These are phyloP conservation scores for Alternaria sp. DNA, from an alignment of 2,329 filamentous ascomycete species.

Conservation along the genomic window DNA sequence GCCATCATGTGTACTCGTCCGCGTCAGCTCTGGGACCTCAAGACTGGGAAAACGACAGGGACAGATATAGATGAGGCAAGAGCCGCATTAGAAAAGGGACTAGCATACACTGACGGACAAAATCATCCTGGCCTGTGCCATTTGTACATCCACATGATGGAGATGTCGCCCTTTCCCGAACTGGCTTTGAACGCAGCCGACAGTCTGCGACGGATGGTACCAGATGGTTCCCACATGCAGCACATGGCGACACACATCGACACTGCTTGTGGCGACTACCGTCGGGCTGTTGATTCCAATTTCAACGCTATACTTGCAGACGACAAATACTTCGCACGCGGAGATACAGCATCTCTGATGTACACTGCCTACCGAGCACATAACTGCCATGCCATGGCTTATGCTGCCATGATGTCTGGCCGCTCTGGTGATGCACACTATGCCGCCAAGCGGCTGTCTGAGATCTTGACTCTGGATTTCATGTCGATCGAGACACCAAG, in stretches of 20 bases:
- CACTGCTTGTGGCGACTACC: conserved; percentile 11
- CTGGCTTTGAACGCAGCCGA: conserved; percentile 6
- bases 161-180: conserved; percentile 12
- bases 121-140: conserved; percentile 11
- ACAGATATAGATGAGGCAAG: conserved; percentile 2
- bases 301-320: conserved; percentile 3
- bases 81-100: background rate
- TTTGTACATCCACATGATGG: conserved; percentile 19
- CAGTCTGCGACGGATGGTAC: conserved; percentile 9
- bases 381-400: conserved; percentile 13
- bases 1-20: conserved; percentile 69
- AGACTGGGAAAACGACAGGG: conserved; percentile 60
- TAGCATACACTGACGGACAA: background rate
- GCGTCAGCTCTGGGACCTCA: conserved; percentile 68
- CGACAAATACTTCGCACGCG: conserved; percentile 1
- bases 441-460: conserved; percentile 1
- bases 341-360: background rate
- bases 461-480: conserved; percentile 6
- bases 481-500: conserved; percentile 11
- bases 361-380: conserved; percentile 15
- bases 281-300: conserved; percentile 9
- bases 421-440: background rate
- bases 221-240: conserved; percentile 17
- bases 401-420: conserved; percentile 12
- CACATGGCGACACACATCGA: conserved; percentile 15